phyloP scores from a whole-genome alignment of 768 basidiomycete genomes.

The Xanthoconium stramineum region DNA sequence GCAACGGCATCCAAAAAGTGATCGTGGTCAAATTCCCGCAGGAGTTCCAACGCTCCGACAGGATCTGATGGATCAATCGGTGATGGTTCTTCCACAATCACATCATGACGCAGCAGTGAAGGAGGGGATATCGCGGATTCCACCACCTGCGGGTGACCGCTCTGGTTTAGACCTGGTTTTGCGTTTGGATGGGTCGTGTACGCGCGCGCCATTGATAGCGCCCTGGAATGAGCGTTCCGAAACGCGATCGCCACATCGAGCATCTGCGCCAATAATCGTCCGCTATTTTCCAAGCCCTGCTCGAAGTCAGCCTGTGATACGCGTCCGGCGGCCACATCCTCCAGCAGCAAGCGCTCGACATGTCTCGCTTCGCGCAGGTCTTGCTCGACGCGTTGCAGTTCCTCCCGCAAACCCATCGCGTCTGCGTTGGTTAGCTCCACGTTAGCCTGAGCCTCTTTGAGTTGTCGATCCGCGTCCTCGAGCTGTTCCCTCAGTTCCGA shows the following conservation, averaged over 20 bases:
- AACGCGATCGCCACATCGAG: slow-evolving; percentile 78
- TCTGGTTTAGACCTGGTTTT: slow-evolving; percentile 39
- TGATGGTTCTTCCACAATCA: slow-evolving; percentile 57
- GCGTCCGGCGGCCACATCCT: slow-evolving; percentile 69
- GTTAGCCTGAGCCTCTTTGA: slow-evolving; percentile 61
- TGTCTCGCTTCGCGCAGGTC: slow-evolving; percentile 67
- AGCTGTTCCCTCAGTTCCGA: slow-evolving; percentile 64
- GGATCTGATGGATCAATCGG: slow-evolving; percentile 80
- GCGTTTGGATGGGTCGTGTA: slow-evolving; percentile 52
- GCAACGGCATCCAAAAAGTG: slow-evolving; percentile 79
- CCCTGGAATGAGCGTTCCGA: slow-evolving; percentile 73
- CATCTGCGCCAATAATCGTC: slow-evolving; percentile 75
- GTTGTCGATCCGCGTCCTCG: slow-evolving; percentile 57
- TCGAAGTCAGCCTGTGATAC: slow-evolving; percentile 67
- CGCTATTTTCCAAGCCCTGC: slow-evolving; percentile 59
- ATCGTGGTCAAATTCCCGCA: slow-evolving; percentile 79
- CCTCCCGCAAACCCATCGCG: slow-evolving; percentile 65
- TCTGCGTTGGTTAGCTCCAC: slow-evolving; percentile 66
- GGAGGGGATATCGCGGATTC: slow-evolving; percentile 51
- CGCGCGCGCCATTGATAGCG: slow-evolving; percentile 57
- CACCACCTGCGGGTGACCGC: slow-evolving; percentile 32
- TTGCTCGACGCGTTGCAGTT: slow-evolving; percentile 66
- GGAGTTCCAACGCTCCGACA: slow-evolving; percentile 59
- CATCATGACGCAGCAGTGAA: slow-evolving; percentile 45
- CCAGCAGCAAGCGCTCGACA: slow-evolving; percentile 65